These are phyloP conservation scores for Coemansia sp. DNA, from an alignment of 192 early-diverging fungal species.

Conservation along the genomic window DNA sequence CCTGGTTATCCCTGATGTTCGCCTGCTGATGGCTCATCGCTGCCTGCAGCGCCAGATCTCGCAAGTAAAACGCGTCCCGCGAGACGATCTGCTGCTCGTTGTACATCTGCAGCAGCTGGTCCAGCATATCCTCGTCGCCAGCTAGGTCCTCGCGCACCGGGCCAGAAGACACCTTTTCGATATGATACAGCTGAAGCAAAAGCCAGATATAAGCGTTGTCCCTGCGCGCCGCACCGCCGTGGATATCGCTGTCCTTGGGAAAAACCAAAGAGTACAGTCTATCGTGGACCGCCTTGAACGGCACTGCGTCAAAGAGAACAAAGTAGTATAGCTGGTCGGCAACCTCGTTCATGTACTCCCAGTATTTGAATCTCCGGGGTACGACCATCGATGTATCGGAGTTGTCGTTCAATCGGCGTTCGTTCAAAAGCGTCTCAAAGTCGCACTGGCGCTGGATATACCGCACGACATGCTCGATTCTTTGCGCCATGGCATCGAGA, in stretches of 20 bases:
- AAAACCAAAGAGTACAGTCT: slow-evolving; percentile 59
- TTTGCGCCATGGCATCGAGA: slow-evolving; percentile 46
- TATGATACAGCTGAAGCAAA: slow-evolving; percentile 66
- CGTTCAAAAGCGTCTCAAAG: slow-evolving; percentile 49
- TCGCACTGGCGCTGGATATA: slow-evolving; percentile 52
- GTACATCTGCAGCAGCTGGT: slow-evolving; percentile 66
- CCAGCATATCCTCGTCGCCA: slow-evolving; percentile 68
- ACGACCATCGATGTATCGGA: slow-evolving; percentile 59
- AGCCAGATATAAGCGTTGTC: slow-evolving; percentile 77
- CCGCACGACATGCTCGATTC: slow-evolving; percentile 37
- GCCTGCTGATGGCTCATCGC: slow-evolving; percentile 64
- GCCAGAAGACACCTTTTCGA: slow-evolving; percentile 61
- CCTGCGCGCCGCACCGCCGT: slow-evolving; percentile 50
- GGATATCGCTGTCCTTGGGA: slow-evolving; percentile 53
- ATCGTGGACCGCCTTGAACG: slow-evolving; percentile 57
- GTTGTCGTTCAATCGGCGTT: slow-evolving; percentile 36
- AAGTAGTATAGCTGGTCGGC: slow-evolving; percentile 75
- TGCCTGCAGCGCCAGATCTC: slow-evolving; percentile 72
- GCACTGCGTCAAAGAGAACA: slow-evolving; percentile 57
- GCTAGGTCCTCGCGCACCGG: slow-evolving; percentile 64
- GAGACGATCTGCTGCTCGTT: slow-evolving; percentile 73
- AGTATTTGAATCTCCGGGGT: slow-evolving; percentile 64
- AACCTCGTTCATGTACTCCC: slow-evolving; percentile 72
- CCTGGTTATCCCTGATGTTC: slow-evolving; percentile 60
- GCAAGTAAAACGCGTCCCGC: slow-evolving; percentile 67